phyloP scores from a whole-genome alignment of 2,329 filamentous ascomycete species.

The Talaromyces sp. region DNA sequence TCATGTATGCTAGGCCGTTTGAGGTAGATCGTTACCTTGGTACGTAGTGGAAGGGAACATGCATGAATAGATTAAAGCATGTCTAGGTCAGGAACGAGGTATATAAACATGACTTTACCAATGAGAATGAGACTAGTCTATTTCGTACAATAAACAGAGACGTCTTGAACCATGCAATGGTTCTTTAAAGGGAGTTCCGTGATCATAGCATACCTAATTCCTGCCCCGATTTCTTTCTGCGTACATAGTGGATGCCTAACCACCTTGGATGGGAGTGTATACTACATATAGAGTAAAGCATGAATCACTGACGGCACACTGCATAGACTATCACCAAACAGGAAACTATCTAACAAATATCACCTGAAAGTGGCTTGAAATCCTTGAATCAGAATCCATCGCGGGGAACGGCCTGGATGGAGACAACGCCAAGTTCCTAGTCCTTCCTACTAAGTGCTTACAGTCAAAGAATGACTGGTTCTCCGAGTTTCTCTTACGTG shows the following conservation, averaged over 20 bases:
- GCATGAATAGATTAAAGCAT: neutral
- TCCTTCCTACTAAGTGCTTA: neutral
- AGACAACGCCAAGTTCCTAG: neutral
- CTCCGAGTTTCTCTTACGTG: slow-evolving; percentile 11
- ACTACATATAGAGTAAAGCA: neutral
- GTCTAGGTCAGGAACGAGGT: neutral
- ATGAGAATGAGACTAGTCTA: neutral
- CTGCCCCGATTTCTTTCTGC: neutral
- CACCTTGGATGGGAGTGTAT: no score
- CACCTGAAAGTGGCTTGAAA: slow-evolving; percentile 2
- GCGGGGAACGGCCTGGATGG: neutral
- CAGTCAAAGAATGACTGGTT: neutral
- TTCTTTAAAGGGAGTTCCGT: neutral
- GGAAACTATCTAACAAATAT: neutral
- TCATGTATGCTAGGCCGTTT: neutral
- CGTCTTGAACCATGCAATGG: neutral
- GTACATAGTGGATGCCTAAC: neutral
- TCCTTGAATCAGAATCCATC: no score
- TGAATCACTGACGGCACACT: neutral
- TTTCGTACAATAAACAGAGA: neutral
- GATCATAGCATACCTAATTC: neutral
- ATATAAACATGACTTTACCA: neutral
- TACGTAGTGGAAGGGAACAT: neutral
- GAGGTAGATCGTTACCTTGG: neutral
- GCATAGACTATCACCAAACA: neutral